Conservation (phyloP, 441 rosid species). For the Flueggea neowawraea region DNA sequence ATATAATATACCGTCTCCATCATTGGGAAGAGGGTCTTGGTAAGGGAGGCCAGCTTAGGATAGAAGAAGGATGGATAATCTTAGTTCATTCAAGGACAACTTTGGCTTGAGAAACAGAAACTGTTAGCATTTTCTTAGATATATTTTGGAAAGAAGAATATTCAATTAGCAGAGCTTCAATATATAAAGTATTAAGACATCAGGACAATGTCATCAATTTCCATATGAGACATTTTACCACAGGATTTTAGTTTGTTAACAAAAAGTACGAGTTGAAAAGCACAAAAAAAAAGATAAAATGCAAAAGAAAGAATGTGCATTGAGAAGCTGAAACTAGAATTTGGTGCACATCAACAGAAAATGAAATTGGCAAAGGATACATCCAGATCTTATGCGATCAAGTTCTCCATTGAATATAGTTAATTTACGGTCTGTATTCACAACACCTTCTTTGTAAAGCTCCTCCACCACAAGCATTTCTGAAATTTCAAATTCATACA, state of each 20-base stretch:
- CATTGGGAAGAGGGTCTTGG: conserved; percentile 66
- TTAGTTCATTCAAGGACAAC: conserved; percentile 37
- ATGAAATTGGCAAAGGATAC: conserved; percentile 61
- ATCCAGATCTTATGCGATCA: conserved; percentile 95
- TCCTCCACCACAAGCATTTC: conserved; percentile 99
- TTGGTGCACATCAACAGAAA: conserved; percentile 1
- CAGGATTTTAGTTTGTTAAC: too few species aligned
- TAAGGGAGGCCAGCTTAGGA: conserved; percentile 85
- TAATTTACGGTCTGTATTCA: conserved; percentile 51
- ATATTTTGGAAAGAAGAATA: too few species aligned
- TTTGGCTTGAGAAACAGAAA: conserved; percentile 3
- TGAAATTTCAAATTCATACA: conserved; percentile 21
- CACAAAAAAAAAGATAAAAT: too few species aligned
- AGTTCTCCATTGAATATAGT: conserved; percentile 95
- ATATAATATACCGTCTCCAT: conserved; percentile 94
- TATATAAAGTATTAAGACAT: too few species aligned
- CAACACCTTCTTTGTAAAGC: conserved; percentile 87
- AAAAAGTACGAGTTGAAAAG: too few species aligned
- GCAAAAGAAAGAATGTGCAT: not conserved
- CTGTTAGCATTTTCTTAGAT: too few species aligned
- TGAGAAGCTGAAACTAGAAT: conserved; percentile 5
- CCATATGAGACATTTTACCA: too few species aligned
- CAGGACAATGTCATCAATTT: too few species aligned
- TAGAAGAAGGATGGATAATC: conserved; percentile 95
- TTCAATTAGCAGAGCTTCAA: too few species aligned